Conservation (phyloP, 805 yeast genomes). For the Starmerella tilneyi region DNA sequence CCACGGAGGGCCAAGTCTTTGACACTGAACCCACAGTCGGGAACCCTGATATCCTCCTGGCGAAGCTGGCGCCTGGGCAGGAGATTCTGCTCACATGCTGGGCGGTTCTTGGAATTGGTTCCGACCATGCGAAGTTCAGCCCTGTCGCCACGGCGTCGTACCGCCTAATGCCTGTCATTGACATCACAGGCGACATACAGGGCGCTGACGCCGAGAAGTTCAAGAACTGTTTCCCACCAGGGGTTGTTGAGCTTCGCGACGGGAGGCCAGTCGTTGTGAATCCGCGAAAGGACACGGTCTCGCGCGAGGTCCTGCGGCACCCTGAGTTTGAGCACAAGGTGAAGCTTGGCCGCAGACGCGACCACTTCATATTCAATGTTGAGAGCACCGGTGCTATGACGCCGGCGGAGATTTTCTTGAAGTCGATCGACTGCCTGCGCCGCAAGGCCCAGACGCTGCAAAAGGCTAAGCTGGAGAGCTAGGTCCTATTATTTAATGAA, state of each 20-base stretch:
- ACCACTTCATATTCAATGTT: constrained; percentile 87
- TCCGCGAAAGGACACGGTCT: constrained; percentile 90
- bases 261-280: constrained; percentile 72
- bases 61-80: constrained; percentile 93
- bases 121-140: constrained; percentile 95
- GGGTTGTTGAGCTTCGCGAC: constrained; percentile 73
- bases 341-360: constrained; percentile 80
- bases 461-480: constrained; percentile 17
- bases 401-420: constrained; percentile 91
- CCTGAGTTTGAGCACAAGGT: constrained; percentile 83
- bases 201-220: constrained; percentile 72
- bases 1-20: constrained; percentile 79
- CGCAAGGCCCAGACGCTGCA: constrained; percentile 42
- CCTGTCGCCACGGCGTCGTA: constrained; percentile 97
- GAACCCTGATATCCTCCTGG: constrained; percentile 81
- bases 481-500: neutral
- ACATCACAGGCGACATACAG: constrained; percentile 47
- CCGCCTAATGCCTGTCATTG: constrained; percentile 78
- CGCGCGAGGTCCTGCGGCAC: constrained; percentile 91
- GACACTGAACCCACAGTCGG: constrained; percentile 48
- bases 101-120: constrained; percentile 82
- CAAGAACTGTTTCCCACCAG: constrained; percentile 84
- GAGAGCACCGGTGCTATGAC: constrained; percentile 96
- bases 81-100: constrained; percentile 85
- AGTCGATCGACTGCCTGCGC: constrained; percentile 73